phyloP scores from a whole-genome alignment of 176 grass and related monocot species.

The Triticum aestivum region DNA sequence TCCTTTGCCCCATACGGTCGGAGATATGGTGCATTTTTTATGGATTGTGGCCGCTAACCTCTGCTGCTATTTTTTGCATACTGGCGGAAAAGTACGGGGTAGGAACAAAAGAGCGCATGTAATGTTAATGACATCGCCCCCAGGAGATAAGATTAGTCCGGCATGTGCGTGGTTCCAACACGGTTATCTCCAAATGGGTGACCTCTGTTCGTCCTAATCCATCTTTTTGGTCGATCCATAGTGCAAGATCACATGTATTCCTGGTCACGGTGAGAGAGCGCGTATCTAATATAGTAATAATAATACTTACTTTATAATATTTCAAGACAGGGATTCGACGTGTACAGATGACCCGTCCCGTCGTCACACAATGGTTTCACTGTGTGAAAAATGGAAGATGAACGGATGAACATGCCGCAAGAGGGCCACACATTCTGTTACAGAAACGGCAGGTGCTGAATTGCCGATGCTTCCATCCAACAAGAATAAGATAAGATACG shows the following conservation, averaged over 20 bases:
- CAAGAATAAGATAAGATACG: neutral
- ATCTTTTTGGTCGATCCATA: neutral
- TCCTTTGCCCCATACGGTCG: neutral
- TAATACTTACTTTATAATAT: neutral
- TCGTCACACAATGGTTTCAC: neutral
- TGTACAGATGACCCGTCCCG: neutral
- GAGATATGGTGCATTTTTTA: neutral
- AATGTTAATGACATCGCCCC: neutral
- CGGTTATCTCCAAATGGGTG: neutral
- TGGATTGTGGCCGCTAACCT: neutral
- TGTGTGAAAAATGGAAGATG: neutral
- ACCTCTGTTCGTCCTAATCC: neutral
- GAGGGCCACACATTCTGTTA: neutral
- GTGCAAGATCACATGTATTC: neutral
- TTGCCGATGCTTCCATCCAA: neutral
- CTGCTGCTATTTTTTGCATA: neutral
- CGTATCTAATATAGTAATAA: neutral
- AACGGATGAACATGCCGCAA: neutral
- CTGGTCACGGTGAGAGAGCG: neutral
- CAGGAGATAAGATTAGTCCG: neutral
- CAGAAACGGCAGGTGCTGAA: neutral
- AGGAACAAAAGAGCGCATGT: neutral
- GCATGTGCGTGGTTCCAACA: neutral
- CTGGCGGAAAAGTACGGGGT: neutral
- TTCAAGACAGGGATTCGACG: neutral